Evolutionary conservation across 352 stramenopile species (phyloP).

Genomic region (Blastocystis sp.): DNA sequence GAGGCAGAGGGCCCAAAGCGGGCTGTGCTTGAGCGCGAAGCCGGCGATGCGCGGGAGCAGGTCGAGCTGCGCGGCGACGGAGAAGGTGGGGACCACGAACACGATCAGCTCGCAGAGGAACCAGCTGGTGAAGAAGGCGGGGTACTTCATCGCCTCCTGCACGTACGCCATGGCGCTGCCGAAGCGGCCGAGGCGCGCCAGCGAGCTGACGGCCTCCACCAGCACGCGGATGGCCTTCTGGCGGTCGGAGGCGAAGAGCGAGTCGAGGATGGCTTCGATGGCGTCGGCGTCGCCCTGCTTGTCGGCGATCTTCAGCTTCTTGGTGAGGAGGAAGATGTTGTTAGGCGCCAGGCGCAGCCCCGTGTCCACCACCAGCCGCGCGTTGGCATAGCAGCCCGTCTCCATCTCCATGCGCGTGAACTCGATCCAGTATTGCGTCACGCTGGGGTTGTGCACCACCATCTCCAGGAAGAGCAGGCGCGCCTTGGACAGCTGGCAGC

Average conservation of each 20-base stretch:
- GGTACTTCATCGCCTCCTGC: not conserved
- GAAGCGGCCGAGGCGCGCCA: constrained; percentile 2
- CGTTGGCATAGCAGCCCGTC: constrained; percentile 1
- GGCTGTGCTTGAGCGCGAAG: constrained; percentile 1
- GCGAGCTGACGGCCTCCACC: not conserved
- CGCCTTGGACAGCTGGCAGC: not conserved
- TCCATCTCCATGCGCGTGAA: constrained; percentile 63
- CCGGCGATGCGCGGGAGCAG: not conserved
- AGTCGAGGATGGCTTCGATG: not conserved
- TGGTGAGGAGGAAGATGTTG: constrained; percentile 4
- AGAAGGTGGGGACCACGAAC: not conserved
- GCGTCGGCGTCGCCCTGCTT: not conserved
- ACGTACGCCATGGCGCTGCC: not conserved
- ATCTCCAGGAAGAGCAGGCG: constrained; percentile 1
- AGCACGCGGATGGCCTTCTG: not conserved
- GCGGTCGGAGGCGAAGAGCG: not conserved
- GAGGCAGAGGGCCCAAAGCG: not conserved
- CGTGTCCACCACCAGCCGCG: not conserved
- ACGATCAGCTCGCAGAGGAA: not conserved
- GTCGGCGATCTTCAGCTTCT: constrained; percentile 30
- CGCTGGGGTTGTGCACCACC: not conserved
- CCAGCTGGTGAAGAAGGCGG: not conserved
- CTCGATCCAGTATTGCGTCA: constrained; percentile 44
- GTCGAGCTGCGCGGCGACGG: not conserved
- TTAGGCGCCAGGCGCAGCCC: not conserved